Base-by-base conservation (phyloP, 495 filamentous ascomycete species). In the Neurospora sp. region DNA sequence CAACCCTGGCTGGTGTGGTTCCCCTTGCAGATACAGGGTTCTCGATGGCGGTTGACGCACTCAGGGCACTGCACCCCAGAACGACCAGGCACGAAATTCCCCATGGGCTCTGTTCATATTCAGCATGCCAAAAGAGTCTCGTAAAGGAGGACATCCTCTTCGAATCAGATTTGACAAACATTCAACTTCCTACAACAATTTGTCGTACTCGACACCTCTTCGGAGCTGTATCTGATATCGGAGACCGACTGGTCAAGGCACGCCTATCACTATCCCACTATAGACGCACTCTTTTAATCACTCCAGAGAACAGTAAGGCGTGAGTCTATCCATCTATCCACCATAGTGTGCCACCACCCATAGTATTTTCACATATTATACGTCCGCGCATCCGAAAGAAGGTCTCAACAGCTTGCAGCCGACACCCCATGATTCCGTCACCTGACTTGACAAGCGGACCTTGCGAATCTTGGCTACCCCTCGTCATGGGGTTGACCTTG, bases 401-500 rank as follows among this genome's bases (percentile, higher is more conserved):
- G 10, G 48, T 27, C 20, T 59, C 27, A 65, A 35, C 53, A 61
- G 22, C 53, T 65, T 27, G 27, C 53, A 65, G 44, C 27, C 27
- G 8, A 61, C 22, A 71, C 48, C 68, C 70, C 44, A 71, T 39
- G 37, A 16, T 3, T 31, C 61, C 22, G 37, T 72, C 71, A 72
- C 71, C 71, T 72, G 40, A 45, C 61, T 22, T 72, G 40, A 35
- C 59, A 65, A 35, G 27, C 53, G 53, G 53, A 65, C 27, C 48
- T 65, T 65, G 27, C 8, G 7, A 35, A 65, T 65, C 53, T 65
- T 65, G 53, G 53, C 53, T 65, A 65, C 53, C 27, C 27, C 27
- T 65, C 39, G 71, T 72, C 71, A 69, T 72, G 71, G 61, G 71
- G 59, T 69, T 42, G 31, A 20, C 39, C 53, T 41, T 69, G 16